Evolutionary conservation across 176 grass and related monocot species (phyloP), one percentile per base, ranked within the genome.

Genomic region (Oropetium thomaeum): DNA sequence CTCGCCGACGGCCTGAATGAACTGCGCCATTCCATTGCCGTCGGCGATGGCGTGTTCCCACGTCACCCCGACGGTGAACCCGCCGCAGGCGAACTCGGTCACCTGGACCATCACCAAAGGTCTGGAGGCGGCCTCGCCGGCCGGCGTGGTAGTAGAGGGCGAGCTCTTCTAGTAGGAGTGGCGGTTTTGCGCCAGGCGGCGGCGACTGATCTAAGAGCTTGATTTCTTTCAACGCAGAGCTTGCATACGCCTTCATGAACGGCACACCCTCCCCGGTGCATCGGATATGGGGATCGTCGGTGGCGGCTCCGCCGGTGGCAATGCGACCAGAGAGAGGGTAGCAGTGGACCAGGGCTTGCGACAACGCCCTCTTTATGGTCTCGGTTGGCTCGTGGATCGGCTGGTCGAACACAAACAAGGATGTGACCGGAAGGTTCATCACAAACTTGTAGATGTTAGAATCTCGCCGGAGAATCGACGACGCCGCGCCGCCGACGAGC

Each of bases 11-110:
- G 85, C 85, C 0, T 31, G 62, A 0, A 87, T 32, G 67, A 87
- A 39, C 48, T 87, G 85, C 20, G 79, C 79, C 22, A 81, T 8
- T 10, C 85, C 73, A 1, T 47, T 32, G 14, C 45, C 67, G 29
- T 87, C 85, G 3, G 70, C 34, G 11, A 82, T 19, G 35, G 23
- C 47, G 31, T 87, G 85, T 38, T 62, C 72, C 58, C 35, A 82
- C 4, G 65, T 26, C 28, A 65, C 41, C 3, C 47, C 79, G 7
- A 87, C 67, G 33, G 62, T 37, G 39, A 66, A 81, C 32, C 79
- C 79, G 8, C 85, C 85, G 40, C 79, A 87, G 1, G 22, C 13
- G 59, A 87, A 87, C 60, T 73, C 66, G 4, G 85, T 87, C 7
- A 82, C 73, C 79, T 82, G 79, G 29, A 81, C 26, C 14, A 26